Conservation (phyloP, 2,329 filamentous ascomycete species). For the Aspergillus luchuensis region DNA sequence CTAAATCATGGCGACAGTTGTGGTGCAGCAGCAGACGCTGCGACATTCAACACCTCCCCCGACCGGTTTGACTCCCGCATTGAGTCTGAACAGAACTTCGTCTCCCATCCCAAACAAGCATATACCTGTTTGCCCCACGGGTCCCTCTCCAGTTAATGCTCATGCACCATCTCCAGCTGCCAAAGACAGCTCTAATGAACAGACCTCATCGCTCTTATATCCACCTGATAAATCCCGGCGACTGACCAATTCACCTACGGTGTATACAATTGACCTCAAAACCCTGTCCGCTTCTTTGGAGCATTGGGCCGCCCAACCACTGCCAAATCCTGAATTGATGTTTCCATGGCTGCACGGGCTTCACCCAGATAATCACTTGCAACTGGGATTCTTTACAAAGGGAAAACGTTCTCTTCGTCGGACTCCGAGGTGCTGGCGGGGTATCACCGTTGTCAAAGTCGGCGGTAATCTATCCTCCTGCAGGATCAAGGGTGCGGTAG, state of each 20-base stretch:
- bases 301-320: slow-evolving; percentile 72
- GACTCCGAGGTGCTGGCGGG: slow-evolving; percentile 74
- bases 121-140: slow-evolving; percentile 83
- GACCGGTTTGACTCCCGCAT: slow-evolving; percentile 48
- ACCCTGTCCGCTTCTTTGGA: slow-evolving; percentile 73
- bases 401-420: slow-evolving; percentile 70
- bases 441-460: slow-evolving; percentile 83
- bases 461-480: slow-evolving; percentile 74
- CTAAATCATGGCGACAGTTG: slow-evolving; percentile 48
- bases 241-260: slow-evolving; percentile 56
- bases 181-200: slow-evolving; percentile 55
- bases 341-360: slow-evolving; percentile 97
- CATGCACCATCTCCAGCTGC: slow-evolving; percentile 67
- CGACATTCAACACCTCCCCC: slow-evolving; percentile 54
- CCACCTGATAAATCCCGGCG: slow-evolving; percentile 68
- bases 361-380: slow-evolving; percentile 83
- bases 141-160: slow-evolving; percentile 64
- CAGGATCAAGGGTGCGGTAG: slow-evolving; percentile 83
- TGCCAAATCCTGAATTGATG: slow-evolving; percentile 81
- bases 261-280: slow-evolving; percentile 73
- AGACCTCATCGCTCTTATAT: slow-evolving; percentile 70
- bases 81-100: slow-evolving; percentile 61
- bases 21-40: slow-evolving; percentile 50
- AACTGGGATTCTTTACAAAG: slow-evolving; percentile 84
- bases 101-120: slow-evolving; percentile 83